Percentiles rank a stretch among this genome's conserved stretches.
Evolutionary conservation across 768 basidiomycete species (phyloP).

Genomic region (Podaxis sp.): DNA sequence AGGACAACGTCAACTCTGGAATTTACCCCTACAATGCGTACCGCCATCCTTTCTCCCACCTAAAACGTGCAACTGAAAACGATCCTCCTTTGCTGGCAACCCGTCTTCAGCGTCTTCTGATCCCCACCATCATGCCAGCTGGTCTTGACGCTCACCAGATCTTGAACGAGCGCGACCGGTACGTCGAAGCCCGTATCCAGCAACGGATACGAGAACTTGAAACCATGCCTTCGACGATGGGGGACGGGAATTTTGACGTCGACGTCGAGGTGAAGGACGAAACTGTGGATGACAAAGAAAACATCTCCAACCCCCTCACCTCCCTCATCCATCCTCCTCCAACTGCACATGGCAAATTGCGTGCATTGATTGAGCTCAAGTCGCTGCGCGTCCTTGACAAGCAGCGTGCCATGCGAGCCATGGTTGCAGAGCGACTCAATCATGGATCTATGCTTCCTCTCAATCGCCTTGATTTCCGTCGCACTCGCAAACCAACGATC

Average conservation of each 20-base stretch:
- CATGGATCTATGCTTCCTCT: conserved; percentile 88
- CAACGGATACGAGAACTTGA: conserved; percentile 90
- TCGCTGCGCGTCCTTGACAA: conserved; percentile 86
- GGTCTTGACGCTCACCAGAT: conserved; percentile 93
- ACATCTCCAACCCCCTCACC: conserved; percentile 29
- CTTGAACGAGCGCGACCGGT: conserved; percentile 88
- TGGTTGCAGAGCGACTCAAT: conserved; percentile 82
- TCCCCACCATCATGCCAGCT: conserved; percentile 87
- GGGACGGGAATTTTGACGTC: conserved; percentile 66
- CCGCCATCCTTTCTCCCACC: conserved; percentile 78
- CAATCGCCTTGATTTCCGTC: conserved; percentile 90
- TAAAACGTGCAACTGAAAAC: conserved; percentile 61
- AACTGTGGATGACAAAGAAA: conserved; percentile 44
- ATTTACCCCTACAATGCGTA: conserved; percentile 94
- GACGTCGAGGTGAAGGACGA: conserved; percentile 38
- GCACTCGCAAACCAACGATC: conserved; percentile 79
- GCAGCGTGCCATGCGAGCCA: conserved; percentile 83
- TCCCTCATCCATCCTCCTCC: conserved; percentile 55
- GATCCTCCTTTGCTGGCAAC: conserved; percentile 67
- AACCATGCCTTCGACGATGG: conserved; percentile 73
- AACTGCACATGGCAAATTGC: conserved; percentile 79
- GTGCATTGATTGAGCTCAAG: conserved; percentile 92
- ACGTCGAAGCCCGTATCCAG: conserved; percentile 83
- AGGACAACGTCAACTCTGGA: conserved; percentile 75
- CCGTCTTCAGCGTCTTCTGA: conserved; percentile 74